phyloP scores from a whole-genome alignment of 2,329 filamentous ascomycete species.

The Cryphonectria nitschkei region DNA sequence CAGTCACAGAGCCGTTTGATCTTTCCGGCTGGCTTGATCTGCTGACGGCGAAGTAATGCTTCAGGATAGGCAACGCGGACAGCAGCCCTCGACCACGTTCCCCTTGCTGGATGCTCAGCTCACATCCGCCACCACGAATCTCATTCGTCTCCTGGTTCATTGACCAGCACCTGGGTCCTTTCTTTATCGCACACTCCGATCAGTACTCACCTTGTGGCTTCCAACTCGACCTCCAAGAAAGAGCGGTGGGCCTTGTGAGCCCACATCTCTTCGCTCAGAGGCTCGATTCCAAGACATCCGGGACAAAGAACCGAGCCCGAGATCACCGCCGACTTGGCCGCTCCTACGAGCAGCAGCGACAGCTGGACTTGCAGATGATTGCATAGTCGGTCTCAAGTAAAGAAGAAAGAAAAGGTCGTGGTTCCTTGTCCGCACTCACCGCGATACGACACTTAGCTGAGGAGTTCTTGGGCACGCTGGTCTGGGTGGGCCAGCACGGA shows the following conservation, averaged over 20 bases:
- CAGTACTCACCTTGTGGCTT: conserved; percentile 47
- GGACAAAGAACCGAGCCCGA: conserved; percentile 54
- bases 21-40: conserved; percentile 28
- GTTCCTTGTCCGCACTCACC: conserved; percentile 42
- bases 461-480: conserved; percentile 12
- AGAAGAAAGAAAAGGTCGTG: conserved; percentile 42
- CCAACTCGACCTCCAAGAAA: conserved; percentile 48
- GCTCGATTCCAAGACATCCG: conserved; percentile 53
- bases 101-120: conserved; percentile 23
- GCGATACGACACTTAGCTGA: conserved; percentile 28
- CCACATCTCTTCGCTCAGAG: conserved; percentile 46
- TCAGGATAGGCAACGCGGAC: conserved; percentile 30
- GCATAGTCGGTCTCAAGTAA: conserved; percentile 45
- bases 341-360: conserved; percentile 36
- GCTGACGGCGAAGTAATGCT: conserved; percentile 30
- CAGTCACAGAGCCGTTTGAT: conserved; percentile 33
- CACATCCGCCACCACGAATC: conserved; percentile 25
- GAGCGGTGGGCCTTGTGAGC: conserved; percentile 55
- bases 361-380: conserved; percentile 42
- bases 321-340: conserved; percentile 38
- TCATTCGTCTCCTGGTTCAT: conserved; percentile 18
- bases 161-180: conserved; percentile 26
- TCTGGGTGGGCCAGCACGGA: conserved; percentile 38
- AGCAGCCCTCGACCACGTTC: conserved; percentile 19
- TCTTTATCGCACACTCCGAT: conserved; percentile 33